Conservation (phyloP, 129 eudicot species). For the Apium graveolens region DNA sequence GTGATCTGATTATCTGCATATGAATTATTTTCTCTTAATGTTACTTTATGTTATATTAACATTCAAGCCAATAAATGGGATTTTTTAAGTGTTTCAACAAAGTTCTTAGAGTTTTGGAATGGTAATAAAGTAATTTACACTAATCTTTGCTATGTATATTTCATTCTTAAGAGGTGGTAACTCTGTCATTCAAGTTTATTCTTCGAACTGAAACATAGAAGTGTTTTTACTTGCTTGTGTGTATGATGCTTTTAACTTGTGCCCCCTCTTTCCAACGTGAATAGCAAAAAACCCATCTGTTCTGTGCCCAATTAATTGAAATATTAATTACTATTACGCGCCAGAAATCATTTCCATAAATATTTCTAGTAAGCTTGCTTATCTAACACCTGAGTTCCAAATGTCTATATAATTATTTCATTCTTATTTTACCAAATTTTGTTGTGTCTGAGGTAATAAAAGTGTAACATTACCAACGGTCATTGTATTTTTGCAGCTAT, state of each 20-base stretch:
- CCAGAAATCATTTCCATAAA: background rate
- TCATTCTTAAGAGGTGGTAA: background rate
- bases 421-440: background rate
- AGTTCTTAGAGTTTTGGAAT: background rate
- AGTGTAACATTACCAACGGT: constrained; percentile 11
- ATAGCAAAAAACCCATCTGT: too few relatives aligned
- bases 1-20: background rate
- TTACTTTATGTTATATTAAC: background rate
- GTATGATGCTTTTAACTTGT: background rate
- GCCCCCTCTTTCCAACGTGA: background rate
- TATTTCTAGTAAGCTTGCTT: background rate
- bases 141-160: background rate
- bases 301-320: background rate
- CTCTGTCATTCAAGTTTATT: background rate
- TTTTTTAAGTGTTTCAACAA: background rate
- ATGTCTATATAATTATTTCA: background rate
- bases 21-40: background rate
- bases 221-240: too few relatives aligned
- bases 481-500: constrained; percentile 52
- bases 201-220: background rate
- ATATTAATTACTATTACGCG: background rate
- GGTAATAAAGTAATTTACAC: background rate
- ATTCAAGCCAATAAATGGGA: background rate
- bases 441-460: background rate
- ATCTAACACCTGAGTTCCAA: background rate